phyloP scores from a whole-genome alignment of 352 stramenopile species.

The Phytophthora sojae region DNA sequence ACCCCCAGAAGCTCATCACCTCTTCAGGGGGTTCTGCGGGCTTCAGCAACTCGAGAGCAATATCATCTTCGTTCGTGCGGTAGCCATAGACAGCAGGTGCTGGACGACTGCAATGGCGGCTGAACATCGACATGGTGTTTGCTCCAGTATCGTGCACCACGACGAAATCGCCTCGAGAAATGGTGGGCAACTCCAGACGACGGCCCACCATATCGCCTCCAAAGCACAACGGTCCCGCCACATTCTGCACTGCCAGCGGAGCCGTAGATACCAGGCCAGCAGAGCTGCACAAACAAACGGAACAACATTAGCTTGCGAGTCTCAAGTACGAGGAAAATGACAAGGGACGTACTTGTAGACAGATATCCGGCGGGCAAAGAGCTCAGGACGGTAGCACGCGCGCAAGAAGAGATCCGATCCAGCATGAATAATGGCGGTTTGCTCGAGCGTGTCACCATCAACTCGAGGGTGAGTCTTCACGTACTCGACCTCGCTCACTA shows the following conservation, averaged over 20 bases:
- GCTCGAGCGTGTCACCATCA: constrained; percentile 39
- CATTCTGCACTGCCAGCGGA: constrained; percentile 63
- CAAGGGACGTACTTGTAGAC: constrained; percentile 75
- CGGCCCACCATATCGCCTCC: constrained; percentile 89
- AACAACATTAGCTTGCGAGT: constrained; percentile 17
- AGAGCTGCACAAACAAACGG: constrained; percentile 38
- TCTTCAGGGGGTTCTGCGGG: constrained; percentile 76
- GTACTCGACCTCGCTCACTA: constrained; percentile 92
- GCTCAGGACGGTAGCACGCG: constrained; percentile 83
- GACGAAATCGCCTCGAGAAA: constrained; percentile 80
- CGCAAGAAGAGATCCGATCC: constrained; percentile 92
- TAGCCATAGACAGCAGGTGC: constrained; percentile 88
- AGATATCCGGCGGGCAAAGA: constrained; percentile 83
- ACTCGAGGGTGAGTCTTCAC: constrained; percentile 77
- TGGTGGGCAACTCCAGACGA: constrained; percentile 60
- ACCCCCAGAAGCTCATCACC: constrained; percentile 85
- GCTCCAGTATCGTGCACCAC: constrained; percentile 89
- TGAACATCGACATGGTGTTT: constrained; percentile 92
- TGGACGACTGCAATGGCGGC: constrained; percentile 85
- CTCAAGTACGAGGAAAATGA: not conserved
- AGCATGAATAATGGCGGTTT: constrained; percentile 90
- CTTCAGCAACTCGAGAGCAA: constrained; percentile 77
- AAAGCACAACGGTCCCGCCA: constrained; percentile 94
- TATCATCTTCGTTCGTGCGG: constrained; percentile 49
- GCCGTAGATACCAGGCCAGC: constrained; percentile 55